Evolutionary conservation across 495 filamentous ascomycete genomes (phyloP).

Genomic region (Cercophora samala): DNA sequence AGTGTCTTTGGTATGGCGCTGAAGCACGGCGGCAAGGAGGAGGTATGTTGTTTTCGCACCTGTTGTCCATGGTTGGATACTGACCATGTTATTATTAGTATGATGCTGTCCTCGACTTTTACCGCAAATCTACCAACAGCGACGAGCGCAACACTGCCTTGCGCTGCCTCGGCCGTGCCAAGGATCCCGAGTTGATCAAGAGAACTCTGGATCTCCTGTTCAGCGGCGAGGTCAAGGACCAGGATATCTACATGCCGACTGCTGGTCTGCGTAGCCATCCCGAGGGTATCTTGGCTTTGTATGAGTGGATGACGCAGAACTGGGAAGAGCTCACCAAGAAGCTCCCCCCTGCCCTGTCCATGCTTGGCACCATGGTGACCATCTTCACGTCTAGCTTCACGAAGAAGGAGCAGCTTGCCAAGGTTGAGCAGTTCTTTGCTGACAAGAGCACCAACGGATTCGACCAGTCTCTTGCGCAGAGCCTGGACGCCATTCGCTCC

Average conservation of each 20-base stretch:
- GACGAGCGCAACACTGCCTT: constrained; percentile 97
- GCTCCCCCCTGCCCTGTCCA: constrained; percentile 73
- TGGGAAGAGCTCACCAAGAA: constrained; percentile 79
- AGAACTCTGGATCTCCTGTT: constrained; percentile 72
- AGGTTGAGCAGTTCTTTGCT: constrained; percentile 77
- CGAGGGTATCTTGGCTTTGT: constrained; percentile 76
- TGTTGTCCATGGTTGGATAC: constrained; percentile 9
- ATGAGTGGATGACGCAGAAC: constrained; percentile 78
- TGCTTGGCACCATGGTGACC: constrained; percentile 81
- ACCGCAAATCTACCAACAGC: constrained; percentile 76
- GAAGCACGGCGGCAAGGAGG: constrained; percentile 67
- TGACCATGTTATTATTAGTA: constrained; percentile 47
- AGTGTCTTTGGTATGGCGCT: constrained; percentile 69
- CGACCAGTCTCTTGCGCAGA: constrained; percentile 59
- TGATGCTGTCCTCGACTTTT: constrained; percentile 75
- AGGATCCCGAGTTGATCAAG: constrained; percentile 73
- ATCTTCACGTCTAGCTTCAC: constrained; percentile 83
- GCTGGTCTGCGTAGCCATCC: constrained; percentile 72
- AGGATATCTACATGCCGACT: constrained; percentile 90
- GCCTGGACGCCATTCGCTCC: constrained; percentile 57
- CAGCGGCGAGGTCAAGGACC: constrained; percentile 83
- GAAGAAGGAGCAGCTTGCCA: constrained; percentile 65
- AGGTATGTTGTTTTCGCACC: constrained; percentile 47
- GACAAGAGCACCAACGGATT: constrained; percentile 75
- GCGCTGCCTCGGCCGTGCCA: constrained; percentile 76